These are phyloP conservation scores for Calocera viscosa DNA, from an alignment of 768 basidiomycete genomes.

Conservation along the genomic window DNA sequence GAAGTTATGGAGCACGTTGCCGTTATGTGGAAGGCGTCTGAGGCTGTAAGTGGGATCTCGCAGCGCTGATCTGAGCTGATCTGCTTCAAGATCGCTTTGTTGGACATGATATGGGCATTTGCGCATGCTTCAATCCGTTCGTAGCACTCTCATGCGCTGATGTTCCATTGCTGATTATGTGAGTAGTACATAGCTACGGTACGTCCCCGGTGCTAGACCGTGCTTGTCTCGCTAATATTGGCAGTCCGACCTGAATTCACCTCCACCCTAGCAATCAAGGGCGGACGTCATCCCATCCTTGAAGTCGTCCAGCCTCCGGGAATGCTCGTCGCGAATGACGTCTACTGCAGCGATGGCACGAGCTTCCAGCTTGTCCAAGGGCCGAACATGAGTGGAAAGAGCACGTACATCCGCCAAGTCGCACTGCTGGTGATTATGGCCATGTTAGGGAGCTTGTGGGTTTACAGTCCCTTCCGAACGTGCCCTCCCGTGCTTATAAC, in stretches of 20 bases:
- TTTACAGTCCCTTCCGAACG: neutral
- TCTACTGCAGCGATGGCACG: constrained; percentile 72
- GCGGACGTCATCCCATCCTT: constrained; percentile 77
- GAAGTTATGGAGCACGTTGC: constrained; percentile 62
- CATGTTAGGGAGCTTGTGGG: constrained; percentile 68
- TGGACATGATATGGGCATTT: constrained; percentile 86
- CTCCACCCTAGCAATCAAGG: constrained; percentile 76
- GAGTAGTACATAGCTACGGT: constrained; percentile 43
- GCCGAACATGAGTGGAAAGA: constrained; percentile 61
- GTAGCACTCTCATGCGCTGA: constrained; percentile 20
- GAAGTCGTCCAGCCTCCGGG: constrained; percentile 58
- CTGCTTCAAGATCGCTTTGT: constrained; percentile 51
- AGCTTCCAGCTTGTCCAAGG: constrained; percentile 88
- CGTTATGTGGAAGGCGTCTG: constrained; percentile 77
- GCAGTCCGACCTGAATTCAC: constrained; percentile 86
- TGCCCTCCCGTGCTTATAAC: neutral
- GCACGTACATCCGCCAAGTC: constrained; percentile 81
- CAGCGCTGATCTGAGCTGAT: neutral
- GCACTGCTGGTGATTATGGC: constrained; percentile 76
- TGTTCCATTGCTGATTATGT: constrained; percentile 5
- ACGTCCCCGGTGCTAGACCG: constrained; percentile 6
- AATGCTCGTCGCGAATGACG: constrained; percentile 74
- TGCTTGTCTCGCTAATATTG: neutral
- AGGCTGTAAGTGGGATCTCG: constrained; percentile 46
- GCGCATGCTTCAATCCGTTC: constrained; percentile 69